Evolutionary conservation across 148 eudicot species (phyloP), one percentile per base, ranked within the genome.

Genomic region (Nyssa sinensis): DNA sequence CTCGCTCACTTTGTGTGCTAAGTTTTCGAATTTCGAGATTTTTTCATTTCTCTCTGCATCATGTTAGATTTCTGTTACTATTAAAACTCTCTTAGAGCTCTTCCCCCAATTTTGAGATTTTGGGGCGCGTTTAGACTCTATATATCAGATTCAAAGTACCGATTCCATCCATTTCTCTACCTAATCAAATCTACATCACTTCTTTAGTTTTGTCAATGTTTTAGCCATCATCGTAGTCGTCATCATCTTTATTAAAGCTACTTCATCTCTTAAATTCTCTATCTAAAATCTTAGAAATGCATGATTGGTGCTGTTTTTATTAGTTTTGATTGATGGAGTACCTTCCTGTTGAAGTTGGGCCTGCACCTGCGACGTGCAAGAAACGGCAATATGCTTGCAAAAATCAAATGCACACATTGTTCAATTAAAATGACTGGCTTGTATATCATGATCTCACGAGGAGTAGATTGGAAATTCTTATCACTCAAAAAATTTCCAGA

Each of bases 271-370:
- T n/a, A n/a, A n/a, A n/a, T 23, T 24, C 55, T 28, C 67, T 39
- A n/a, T n/a, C 37, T 62, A 5, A 32, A 28, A 25, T 4, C 33
- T 8, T 37, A 37, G 5, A 37, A 3, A 37, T 62, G 24, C 16
- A 29, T 31, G 5, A 27, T 16, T 47, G 2, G 51, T 39, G 12
- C 32, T 37, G 47, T 49, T 23, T 77, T 10, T 63, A 27, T 29
- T 47, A 17, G 59, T 8, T 17, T 39, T 57, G 27, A 30, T 24
- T 55, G 13, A 94, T 92, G 97, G 97, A 94, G 77, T 35, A 69
- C 73, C 81, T 92, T 67, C 97, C 98, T 63, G 95, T 94, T 75
- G 98, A 92, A 79, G 97, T 90, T 64, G 93, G 92, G 77, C 78
- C 85, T 64, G 93, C 98, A 33, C 90, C 98, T 30, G 82, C 84